Conservation (phyloP, 305 asterid species). For the Euphrasia arctica region DNA sequence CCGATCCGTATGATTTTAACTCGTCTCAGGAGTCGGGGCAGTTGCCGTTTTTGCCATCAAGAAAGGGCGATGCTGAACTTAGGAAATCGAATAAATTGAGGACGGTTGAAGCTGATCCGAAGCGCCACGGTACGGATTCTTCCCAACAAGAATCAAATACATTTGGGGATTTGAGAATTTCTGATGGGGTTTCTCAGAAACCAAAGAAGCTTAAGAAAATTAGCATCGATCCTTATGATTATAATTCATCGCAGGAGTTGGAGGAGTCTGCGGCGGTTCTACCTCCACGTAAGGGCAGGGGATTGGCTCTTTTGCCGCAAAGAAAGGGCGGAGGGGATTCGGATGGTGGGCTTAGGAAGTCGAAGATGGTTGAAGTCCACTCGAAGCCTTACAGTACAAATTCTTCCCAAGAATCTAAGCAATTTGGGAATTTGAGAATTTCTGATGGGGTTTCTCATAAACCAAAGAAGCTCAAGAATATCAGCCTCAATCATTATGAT, state of each 20-base stretch:
- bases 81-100: constrained; percentile 49
- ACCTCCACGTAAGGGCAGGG: constrained; percentile 31
- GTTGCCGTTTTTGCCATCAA: constrained; percentile 38
- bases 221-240: constrained; percentile 39
- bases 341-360: constrained; percentile 30
- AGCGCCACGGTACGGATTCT: constrained; percentile 34
- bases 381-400: constrained; percentile 13
- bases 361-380: constrained; percentile 31
- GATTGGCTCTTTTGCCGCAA: constrained; percentile 31
- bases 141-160: constrained; percentile 38
- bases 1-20: constrained; percentile 43
- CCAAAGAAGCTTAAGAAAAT: constrained; percentile 34
- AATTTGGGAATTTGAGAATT: constrained; percentile 15
- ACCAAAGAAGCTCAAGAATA: constrained; percentile 34
- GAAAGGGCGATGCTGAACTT: constrained; percentile 26
- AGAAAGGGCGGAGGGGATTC: not conserved
- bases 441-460: constrained; percentile 30
- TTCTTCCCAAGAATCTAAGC: constrained; percentile 26
- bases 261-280: constrained; percentile 33
- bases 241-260: constrained; percentile 45
- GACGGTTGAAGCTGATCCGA: constrained; percentile 41
- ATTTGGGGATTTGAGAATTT: constrained; percentile 26
- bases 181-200: constrained; percentile 31
- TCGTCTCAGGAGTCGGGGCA: constrained; percentile 44
- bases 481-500: constrained; percentile 38